Percentiles rank a stretch among this genome's conserved stretches.
Conservation (phyloP, 2,329 filamentous ascomycete species). For the Ascomycota sp. region DNA sequence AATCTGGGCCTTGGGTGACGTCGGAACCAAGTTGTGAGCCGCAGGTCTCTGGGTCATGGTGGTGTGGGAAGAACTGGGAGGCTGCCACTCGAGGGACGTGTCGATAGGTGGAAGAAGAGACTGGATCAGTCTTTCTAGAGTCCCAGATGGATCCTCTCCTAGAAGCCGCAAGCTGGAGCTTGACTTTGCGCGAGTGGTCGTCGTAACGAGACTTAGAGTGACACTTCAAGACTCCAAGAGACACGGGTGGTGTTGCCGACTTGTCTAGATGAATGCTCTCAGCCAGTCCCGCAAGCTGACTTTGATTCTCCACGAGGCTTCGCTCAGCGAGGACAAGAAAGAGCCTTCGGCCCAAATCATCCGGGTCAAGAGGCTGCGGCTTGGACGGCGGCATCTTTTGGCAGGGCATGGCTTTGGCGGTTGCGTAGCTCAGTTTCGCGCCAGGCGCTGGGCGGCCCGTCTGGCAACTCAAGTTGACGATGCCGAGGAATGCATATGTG, state of each 20-base stretch:
- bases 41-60: no score
- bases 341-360: conserved; percentile 33
- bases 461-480: no score
- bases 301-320: no score
- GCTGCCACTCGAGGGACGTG: conserved; percentile 35
- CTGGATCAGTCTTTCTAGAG: conserved; percentile 4
- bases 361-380: conserved; percentile 25
- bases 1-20: no score
- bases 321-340: conserved; percentile 28
- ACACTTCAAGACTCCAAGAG: no score
- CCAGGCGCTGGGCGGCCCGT: no score
- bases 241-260: no score
- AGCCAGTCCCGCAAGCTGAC: no score
- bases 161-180: conserved; percentile 1
- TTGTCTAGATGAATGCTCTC: no score
- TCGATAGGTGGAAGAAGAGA: conserved; percentile 13
- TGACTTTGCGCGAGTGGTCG: conserved; percentile 1
- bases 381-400: conserved; percentile 5
- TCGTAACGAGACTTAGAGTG: not conserved
- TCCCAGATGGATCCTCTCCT: conserved; percentile 3
- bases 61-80: conserved; percentile 31
- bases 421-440: not conserved
- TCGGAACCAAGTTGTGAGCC: no score
- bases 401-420: not conserved
- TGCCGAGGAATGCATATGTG: no score